A percentile compares a stretch with the other conserved stretches of the same genome.
These are phyloP conservation scores for Pisolithus marmoratus DNA, from an alignment of 768 basidiomycete species.

Conservation along the genomic window DNA sequence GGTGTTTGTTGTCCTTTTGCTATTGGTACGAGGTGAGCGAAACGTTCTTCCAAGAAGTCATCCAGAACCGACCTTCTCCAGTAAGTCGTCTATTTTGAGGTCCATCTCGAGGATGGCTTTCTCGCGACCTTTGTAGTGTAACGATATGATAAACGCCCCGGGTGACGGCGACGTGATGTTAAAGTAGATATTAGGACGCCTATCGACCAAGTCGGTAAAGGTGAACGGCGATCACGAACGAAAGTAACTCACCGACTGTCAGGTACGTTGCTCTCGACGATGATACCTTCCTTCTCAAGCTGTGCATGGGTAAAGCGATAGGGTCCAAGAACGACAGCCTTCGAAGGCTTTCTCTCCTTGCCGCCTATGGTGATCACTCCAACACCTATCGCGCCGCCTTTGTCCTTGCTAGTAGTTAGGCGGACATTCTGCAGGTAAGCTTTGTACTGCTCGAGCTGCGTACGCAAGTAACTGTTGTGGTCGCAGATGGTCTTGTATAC, in stretches of 20 bases:
- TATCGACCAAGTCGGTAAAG: constrained; percentile 25
- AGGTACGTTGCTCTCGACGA: constrained; percentile 98
- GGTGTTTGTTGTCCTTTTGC: constrained; percentile 99
- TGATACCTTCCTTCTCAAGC: constrained; percentile 98
- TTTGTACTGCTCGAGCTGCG: constrained; percentile 98
- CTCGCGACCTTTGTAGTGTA: constrained; percentile 98
- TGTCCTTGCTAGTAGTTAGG: constrained; percentile 80
- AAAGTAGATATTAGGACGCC: constrained; percentile 98
- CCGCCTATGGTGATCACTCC: constrained; percentile 95
- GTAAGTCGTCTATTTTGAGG: constrained; percentile 94
- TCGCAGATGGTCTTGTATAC: constrained; percentile 99
- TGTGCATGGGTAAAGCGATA: constrained; percentile 98
- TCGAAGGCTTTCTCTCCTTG: constrained; percentile 90
- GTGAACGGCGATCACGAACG: neutral
- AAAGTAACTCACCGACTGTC: constrained; percentile 76
- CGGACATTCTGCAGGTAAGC: constrained; percentile 98
- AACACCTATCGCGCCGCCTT: constrained; percentile 80
- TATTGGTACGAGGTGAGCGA: constrained; percentile 31
- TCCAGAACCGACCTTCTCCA: constrained; percentile 75
- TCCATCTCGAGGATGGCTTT: constrained; percentile 99
- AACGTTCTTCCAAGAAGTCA: neutral
- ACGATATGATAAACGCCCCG: constrained; percentile 96
- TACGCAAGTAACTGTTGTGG: constrained; percentile 95
- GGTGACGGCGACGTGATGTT: constrained; percentile 97
- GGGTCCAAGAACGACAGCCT: constrained; percentile 85